Evolutionary conservation across 2,329 filamentous ascomycete species (phyloP).

Genomic region (Penicillium olsonii): DNA sequence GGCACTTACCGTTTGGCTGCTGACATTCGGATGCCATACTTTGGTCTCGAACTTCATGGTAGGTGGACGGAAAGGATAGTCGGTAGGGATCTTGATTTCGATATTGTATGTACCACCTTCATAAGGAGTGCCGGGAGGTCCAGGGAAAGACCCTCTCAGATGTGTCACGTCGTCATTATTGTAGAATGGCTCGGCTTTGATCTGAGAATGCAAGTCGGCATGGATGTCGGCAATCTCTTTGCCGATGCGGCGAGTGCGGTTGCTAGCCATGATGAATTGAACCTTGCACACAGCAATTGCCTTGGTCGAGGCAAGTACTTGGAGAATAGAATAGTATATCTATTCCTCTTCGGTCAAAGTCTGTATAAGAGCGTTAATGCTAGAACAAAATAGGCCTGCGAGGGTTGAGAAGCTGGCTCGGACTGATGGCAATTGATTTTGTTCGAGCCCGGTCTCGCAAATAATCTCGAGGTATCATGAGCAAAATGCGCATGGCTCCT

Average conservation of each 20-base stretch:
- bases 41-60: constrained; percentile 88
- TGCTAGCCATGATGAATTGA: constrained; percentile 52
- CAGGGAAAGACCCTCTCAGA: constrained; percentile 78
- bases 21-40: constrained; percentile 97
- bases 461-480: not conserved
- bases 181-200: constrained; percentile 66
- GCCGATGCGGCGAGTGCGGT: constrained; percentile 57
- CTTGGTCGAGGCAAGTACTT: not conserved
- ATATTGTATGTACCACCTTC: constrained; percentile 80
- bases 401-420: not conserved
- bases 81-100: constrained; percentile 81
- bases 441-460: not conserved
- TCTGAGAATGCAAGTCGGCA: constrained; percentile 72
- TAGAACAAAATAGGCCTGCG: not conserved
- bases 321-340: not conserved
- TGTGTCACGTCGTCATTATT: constrained; percentile 73
- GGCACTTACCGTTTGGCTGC: constrained; percentile 77
- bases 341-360: not conserved
- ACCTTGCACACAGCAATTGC: constrained; percentile 2
- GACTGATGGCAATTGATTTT: not conserved
- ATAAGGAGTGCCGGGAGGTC: constrained; percentile 91
- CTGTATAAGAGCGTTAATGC: not conserved
- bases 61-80: constrained; percentile 92
- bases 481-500: not conserved
- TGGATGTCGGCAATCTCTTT: constrained; percentile 54